These are phyloP conservation scores for Trichoderma reesei DNA, from an alignment of 495 filamentous ascomycete species.

Conservation along the genomic window DNA sequence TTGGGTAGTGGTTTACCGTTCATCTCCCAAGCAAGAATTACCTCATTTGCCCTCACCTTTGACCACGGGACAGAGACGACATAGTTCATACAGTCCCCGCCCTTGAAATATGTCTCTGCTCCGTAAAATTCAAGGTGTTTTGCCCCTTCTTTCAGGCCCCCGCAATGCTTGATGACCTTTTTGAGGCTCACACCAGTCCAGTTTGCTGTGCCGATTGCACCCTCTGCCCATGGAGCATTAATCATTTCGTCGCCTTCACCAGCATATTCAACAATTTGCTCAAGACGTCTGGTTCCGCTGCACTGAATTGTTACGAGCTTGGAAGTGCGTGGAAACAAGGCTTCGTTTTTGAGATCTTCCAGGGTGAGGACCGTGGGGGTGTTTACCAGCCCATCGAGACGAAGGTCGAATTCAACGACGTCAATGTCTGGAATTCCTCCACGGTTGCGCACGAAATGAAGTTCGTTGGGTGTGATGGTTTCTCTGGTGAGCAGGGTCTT, in stretches of 20 bases:
- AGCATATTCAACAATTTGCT: slow-evolving; percentile 52
- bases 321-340: slow-evolving; percentile 43
- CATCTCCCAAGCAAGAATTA: slow-evolving; percentile 69
- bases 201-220: slow-evolving; percentile 54
- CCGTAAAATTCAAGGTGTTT: slow-evolving; percentile 56
- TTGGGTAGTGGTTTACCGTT: slow-evolving; percentile 77
- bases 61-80: slow-evolving; percentile 52
- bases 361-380: slow-evolving; percentile 43
- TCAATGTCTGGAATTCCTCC: slow-evolving; percentile 55
- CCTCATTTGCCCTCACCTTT: slow-evolving; percentile 55
- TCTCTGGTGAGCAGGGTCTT: slow-evolving; percentile 17
- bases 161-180: slow-evolving; percentile 57
- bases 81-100: slow-evolving; percentile 51
- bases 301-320: slow-evolving; percentile 54
- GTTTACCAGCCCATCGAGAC: slow-evolving; percentile 48
- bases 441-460: slow-evolving; percentile 60
- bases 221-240: slow-evolving; percentile 58
- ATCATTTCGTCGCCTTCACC: slow-evolving; percentile 61
- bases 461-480: slow-evolving; percentile 46
- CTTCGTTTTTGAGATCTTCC: slow-evolving; percentile 46
- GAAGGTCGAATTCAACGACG: slow-evolving; percentile 38
- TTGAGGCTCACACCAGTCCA: slow-evolving; percentile 55
- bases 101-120: slow-evolving; percentile 60
- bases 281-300: slow-evolving; percentile 57
- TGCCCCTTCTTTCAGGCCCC: slow-evolving; percentile 43